phyloP scores from a whole-genome alignment of 2,329 filamentous ascomycete species.

The Rhynchosporium secalis region DNA sequence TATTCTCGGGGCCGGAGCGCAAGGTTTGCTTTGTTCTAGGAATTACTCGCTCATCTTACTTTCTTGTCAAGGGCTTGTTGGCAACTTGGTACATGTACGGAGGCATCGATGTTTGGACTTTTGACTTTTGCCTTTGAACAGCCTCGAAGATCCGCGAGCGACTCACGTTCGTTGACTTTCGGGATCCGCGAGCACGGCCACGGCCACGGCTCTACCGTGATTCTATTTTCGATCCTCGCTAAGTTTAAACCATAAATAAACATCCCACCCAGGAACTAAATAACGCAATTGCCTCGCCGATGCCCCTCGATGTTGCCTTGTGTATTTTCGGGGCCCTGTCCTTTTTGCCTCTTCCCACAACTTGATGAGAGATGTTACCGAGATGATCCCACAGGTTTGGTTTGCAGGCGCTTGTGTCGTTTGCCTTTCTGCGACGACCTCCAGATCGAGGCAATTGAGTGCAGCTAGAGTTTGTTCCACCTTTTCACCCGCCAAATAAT shows the following conservation, averaged over 20 bases:
- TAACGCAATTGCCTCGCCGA: neutral
- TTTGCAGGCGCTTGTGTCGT: no score
- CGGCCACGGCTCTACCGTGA: neutral
- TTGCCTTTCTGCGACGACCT: no score
- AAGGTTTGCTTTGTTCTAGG: neutral
- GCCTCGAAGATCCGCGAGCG: slow-evolving; percentile 3
- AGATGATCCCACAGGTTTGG: no score
- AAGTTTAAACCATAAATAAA: neutral
- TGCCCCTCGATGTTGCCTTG: no score
- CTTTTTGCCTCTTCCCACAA: no score
- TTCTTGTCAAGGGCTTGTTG: slow-evolving; percentile 6
- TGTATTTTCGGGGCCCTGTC: no score
- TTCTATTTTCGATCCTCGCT: slow-evolving; percentile 6
- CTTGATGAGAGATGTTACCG: no score
- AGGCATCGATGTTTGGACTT: neutral
- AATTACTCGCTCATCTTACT: neutral
- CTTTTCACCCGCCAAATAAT: no score
- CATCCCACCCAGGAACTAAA: neutral
- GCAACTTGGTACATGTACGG: neutral
- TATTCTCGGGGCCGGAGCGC: neutral
- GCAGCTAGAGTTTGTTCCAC: no score
- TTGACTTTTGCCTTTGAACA: neutral
- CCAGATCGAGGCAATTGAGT: neutral
- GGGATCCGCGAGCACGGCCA: neutral
- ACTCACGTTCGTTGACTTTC: neutral